These are phyloP conservation scores for Herpotrichia juniperi DNA, from an alignment of 2,329 filamentous ascomycete genomes.

Conservation along the genomic window DNA sequence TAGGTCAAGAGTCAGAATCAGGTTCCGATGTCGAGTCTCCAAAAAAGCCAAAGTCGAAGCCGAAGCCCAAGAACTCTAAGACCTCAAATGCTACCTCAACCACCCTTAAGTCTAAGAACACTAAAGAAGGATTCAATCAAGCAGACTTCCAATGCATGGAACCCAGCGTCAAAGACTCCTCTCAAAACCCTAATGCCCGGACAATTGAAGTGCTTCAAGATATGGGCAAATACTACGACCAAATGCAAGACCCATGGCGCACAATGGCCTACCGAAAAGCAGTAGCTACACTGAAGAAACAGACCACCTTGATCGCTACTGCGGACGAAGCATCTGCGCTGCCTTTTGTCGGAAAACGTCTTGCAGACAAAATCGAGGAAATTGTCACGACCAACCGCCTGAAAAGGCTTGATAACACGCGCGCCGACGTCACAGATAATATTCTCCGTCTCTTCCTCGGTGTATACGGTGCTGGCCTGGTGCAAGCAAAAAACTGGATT, in stretches of 20 bases:
- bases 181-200: constrained; percentile 68
- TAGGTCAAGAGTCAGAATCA: constrained; percentile 24
- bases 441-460: constrained; percentile 73
- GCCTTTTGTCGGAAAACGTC: constrained; percentile 70
- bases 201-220: constrained; percentile 79
- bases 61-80: constrained; percentile 4
- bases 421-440: constrained; percentile 68
- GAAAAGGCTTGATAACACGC: constrained; percentile 72
- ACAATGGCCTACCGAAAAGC: constrained; percentile 76
- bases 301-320: constrained; percentile 68
- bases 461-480: constrained; percentile 78
- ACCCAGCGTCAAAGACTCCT: constrained; percentile 51
- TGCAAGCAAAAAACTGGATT: constrained; percentile 77
- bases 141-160: constrained; percentile 66
- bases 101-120: constrained; percentile 10
- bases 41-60: constrained; percentile 20
- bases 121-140: constrained; percentile 37
- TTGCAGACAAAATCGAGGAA: constrained; percentile 88
- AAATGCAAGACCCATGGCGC: constrained; percentile 79
- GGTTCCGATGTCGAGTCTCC: constrained; percentile 31
- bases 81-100: constrained; percentile 8
- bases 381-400: constrained; percentile 78
- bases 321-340: constrained; percentile 72
- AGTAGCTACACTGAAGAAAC: constrained; percentile 73
- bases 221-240: constrained; percentile 79